Conservation (phyloP, 2,329 filamentous ascomycete genomes). For the Podosphaera xanthii region DNA sequence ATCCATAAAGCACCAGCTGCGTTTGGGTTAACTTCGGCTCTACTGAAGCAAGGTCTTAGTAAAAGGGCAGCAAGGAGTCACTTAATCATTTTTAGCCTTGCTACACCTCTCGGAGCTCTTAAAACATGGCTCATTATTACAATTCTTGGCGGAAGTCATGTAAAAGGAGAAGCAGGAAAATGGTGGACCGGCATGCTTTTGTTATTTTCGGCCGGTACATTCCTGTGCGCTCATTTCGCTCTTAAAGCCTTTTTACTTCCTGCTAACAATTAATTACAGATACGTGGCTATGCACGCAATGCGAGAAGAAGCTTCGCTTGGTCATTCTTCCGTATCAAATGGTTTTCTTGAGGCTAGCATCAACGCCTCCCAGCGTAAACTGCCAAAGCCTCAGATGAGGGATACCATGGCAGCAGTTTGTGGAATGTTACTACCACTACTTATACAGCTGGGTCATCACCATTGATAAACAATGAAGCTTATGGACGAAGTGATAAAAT, state of each 20-base stretch:
- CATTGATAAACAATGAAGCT: conserved; percentile 20
- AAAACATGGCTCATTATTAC: conserved; percentile 62
- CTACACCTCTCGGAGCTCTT: conserved; percentile 69
- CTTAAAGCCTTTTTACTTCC: neutral
- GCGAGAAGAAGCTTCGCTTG: conserved; percentile 44
- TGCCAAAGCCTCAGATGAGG: conserved; percentile 35
- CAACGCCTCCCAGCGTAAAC: conserved; percentile 24
- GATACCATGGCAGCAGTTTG: conserved; percentile 48
- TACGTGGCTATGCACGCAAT: conserved; percentile 98
- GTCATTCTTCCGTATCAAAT: conserved; percentile 24
- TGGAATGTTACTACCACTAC: conserved; percentile 56
- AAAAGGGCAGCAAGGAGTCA: conserved; percentile 70
- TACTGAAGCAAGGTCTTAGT: conserved; percentile 75
- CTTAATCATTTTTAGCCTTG: conserved; percentile 73
- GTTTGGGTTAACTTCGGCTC: conserved; percentile 75
- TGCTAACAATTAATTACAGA: conserved; percentile 21
- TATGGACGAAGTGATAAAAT: neutral
- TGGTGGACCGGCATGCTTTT: conserved; percentile 88
- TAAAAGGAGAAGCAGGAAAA: conserved; percentile 27
- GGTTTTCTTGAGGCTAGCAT: conserved; percentile 27
- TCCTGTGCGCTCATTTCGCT: conserved; percentile 44
- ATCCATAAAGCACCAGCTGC: conserved; percentile 91
- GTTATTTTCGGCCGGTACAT: conserved; percentile 89
- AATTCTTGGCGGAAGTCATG: conserved; percentile 41
- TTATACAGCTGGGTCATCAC: conserved; percentile 59